A percentile compares a stretch with the other conserved stretches of the same genome.
Conservation (phyloP, 2,329 filamentous ascomycete species). For the Xylariaceae sp. region DNA sequence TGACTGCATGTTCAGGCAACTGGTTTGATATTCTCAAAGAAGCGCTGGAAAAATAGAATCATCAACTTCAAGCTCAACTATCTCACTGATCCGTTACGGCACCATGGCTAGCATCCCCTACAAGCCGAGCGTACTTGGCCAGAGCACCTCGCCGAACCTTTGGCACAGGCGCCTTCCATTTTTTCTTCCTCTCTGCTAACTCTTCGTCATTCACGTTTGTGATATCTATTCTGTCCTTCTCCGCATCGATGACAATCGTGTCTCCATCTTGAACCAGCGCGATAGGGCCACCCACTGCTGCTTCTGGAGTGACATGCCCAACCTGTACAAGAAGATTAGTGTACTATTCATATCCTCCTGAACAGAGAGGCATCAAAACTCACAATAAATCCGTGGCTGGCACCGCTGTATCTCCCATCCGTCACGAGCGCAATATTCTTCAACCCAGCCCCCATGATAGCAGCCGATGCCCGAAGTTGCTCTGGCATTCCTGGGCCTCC, state of each 20-base stretch:
- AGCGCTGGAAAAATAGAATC: too few species aligned
- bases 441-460: constrained; percentile 88
- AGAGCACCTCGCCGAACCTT: constrained; percentile 76
- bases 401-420: constrained; percentile 85
- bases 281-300: constrained; percentile 83
- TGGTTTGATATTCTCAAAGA: too few species aligned
- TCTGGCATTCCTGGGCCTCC: constrained; percentile 96
- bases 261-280: constrained; percentile 79
- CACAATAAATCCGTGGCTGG: constrained; percentile 56
- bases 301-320: constrained; percentile 88
- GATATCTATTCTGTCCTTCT: constrained; percentile 68
- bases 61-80: too few species aligned
- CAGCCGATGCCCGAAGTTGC: constrained; percentile 81
- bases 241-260: constrained; percentile 79
- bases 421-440: constrained; percentile 88
- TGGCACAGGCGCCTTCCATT: constrained; percentile 68
- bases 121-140: constrained; percentile 84
- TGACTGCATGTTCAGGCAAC: too few species aligned
- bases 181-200: constrained; percentile 57
- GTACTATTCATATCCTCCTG: background rate
- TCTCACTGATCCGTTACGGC: constrained; percentile 75
- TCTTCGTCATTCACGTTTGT: constrained; percentile 65
- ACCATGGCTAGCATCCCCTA: constrained; percentile 87
- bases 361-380: background rate
- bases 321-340: constrained; percentile 35